Percentiles rank a stretch among this genome's conserved stretches.
phyloP scores from a whole-genome alignment of 2,329 filamentous ascomycete species.

The Chrysoporthe puriensis region DNA sequence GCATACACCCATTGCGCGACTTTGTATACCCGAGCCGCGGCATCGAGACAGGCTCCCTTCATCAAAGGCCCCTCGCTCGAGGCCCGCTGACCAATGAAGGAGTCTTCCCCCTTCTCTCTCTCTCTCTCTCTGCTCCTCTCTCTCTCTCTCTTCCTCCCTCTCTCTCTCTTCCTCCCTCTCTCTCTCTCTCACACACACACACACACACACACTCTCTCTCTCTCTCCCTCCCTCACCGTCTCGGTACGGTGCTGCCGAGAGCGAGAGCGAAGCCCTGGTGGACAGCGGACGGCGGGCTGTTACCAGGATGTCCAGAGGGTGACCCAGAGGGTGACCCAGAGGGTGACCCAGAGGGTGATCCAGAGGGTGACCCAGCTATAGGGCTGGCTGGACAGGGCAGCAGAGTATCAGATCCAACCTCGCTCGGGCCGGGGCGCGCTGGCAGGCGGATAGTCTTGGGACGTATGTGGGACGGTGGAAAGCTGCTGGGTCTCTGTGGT shows the following conservation, averaged over 20 bases:
- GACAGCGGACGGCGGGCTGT: background rate
- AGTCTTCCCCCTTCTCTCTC: background rate
- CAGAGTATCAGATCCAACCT: no score
- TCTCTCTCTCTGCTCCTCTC: no score
- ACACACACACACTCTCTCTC: background rate
- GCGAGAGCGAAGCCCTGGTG: conserved; percentile 21
- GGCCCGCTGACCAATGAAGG: conserved; percentile 11
- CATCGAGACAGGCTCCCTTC: conserved; percentile 26
- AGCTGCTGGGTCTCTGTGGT: conserved; percentile 5
- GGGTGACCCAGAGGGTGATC: background rate
- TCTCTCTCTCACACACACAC: background rate
- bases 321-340: background rate
- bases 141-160: no score
- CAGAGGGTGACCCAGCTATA: conserved; percentile 12
- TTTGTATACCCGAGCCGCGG: conserved; percentile 33
- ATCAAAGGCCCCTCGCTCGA: conserved; percentile 6
- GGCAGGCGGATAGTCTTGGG: no score
- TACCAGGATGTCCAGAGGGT: background rate
- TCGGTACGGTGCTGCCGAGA: conserved; percentile 21
- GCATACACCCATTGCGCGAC: conserved; percentile 31
- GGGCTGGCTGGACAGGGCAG: background rate
- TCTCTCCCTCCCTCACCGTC: background rate
- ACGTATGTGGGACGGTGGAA: conserved; percentile 4
- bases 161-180: background rate
- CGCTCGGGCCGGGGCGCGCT: no score